Conservation (phyloP, 768 basidiomycete species). For the Peribolospora kevripleyi region DNA sequence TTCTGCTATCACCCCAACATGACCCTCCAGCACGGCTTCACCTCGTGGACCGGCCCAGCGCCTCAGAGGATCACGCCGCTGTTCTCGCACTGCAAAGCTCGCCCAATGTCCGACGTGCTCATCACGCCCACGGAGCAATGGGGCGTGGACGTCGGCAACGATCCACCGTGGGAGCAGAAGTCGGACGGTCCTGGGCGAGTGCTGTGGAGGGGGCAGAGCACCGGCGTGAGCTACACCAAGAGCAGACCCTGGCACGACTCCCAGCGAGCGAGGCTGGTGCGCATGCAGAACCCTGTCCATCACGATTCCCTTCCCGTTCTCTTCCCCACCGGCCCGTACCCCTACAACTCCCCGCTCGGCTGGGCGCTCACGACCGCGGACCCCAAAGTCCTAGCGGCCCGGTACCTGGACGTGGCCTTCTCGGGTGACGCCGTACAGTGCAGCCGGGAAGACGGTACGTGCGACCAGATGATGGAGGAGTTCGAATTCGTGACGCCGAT, state of each 20-base stretch:
- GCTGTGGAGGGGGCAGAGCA: constrained; percentile 90
- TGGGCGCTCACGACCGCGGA: constrained; percentile 31
- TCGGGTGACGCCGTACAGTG: constrained; percentile 48
- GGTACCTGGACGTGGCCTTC: constrained; percentile 72
- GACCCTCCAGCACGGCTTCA: constrained; percentile 20
- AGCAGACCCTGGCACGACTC: constrained; percentile 27
- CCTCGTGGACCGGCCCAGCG: constrained; percentile 12
- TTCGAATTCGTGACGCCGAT: constrained; percentile 40
- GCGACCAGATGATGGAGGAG: constrained; percentile 18
- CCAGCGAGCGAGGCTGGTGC: constrained; percentile 27
- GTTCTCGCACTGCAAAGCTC: constrained; percentile 69
- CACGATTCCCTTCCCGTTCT: neutral
- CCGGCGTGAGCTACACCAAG: constrained; percentile 37
- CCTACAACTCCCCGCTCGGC: constrained; percentile 36
- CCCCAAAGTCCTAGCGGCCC: constrained; percentile 32
- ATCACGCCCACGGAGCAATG: constrained; percentile 96
- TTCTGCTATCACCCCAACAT: constrained; percentile 20
- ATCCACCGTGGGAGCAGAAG: constrained; percentile 84
- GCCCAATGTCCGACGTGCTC: constrained; percentile 66
- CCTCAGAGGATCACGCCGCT: constrained; percentile 23
- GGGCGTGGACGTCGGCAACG: constrained; percentile 50
- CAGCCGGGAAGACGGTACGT: constrained; percentile 42
- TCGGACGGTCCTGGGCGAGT: constrained; percentile 33
- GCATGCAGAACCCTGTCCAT: constrained; percentile 6
- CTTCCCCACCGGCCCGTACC: constrained; percentile 41